Base-by-base conservation (phyloP, 352 stramenopile species). In the Globisporangium recalcitrans region DNA sequence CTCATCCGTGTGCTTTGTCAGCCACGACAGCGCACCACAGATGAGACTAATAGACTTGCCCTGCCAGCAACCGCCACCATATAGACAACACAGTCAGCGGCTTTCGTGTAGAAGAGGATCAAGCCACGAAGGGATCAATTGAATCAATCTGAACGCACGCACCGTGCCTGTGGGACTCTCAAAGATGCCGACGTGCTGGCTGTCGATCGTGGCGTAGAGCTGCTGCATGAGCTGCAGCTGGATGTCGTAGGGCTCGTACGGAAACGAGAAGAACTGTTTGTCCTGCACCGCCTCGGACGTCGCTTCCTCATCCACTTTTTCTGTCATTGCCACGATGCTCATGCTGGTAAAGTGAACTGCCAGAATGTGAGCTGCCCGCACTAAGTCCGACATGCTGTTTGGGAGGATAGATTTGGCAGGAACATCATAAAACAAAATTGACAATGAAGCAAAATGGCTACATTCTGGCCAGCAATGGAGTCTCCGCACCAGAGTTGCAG, bases 21-120 rank as follows among this genome's bases (percentile, higher is more conserved):
- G 70, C 90, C 90, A 97, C 31, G 90, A 82, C 3, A 97, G 70
- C 1, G 83, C 73, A 16, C 88, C 87, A 61, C 90, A 97, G 58
- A 97, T 96, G 16, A 97, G 74, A 63, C 87, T 97, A 56, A 97
- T 87, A 13, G 88, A 97, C 63, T 97, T 97, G 55, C 91, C 91
- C 84, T 93, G 57, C 5, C 36, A 26, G 10, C n/a, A 27, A 34
- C 3, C 19, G 48, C 4, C 31, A 3, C 8, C 19, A 57, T 3
- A 51, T 11, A 21, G 1, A 40, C 16, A 51, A 46, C 4, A 57
- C 31, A 16, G 51, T 0, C 16, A 46, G 36, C 55, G 22, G 58
- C 46, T 4, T 7, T 38, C 16, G 36, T 32, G 0, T 5, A 16
- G 16, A 26, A 4, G 27, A 21, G 19, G 32, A 58, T 4, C 26